These are phyloP conservation scores for Hanseniaspora jakobsenii DNA, from an alignment of 805 yeast species.

Conservation along the genomic window DNA sequence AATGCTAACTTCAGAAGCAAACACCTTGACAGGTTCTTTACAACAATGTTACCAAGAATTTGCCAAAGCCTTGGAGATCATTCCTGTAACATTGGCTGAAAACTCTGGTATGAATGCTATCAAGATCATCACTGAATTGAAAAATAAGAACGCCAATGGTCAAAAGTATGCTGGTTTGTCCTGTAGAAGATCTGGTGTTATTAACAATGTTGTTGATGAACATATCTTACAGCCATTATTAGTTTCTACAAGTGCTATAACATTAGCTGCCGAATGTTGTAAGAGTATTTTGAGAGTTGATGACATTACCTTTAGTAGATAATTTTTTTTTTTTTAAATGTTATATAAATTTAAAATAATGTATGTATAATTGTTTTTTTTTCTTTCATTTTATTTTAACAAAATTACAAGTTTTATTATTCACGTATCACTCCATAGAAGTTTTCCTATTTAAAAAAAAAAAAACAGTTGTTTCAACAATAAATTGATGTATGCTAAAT, in stretches of 20 bases:
- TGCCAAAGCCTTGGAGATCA: conserved; percentile 82
- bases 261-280: conserved; percentile 91
- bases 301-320: conserved; percentile 87
- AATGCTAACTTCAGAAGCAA: conserved; percentile 56
- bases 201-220: conserved; percentile 71
- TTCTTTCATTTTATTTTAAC: too few relatives aligned
- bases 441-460: too few relatives aligned
- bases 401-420: too few relatives aligned
- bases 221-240: conserved; percentile 93
- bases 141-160: conserved; percentile 83
- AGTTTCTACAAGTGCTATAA: conserved; percentile 86
- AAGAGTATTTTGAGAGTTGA: conserved; percentile 92
- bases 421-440: too few relatives aligned
- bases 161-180: conserved; percentile 91
- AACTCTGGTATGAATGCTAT: conserved; percentile 89
- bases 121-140: conserved; percentile 79
- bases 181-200: conserved; percentile 84
- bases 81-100: conserved; percentile 89
- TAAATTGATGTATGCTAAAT: too few relatives aligned
- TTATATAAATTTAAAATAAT: too few relatives aligned
- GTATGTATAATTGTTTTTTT: too few relatives aligned
- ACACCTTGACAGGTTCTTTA: conserved; percentile 68
- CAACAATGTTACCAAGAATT: conserved; percentile 85
- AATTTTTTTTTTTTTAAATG: too few relatives aligned
- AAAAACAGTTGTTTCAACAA: too few relatives aligned